Evolutionary conservation across 371 early-diverging fungal species (phyloP).

Genomic region (Lichtheimia ornata): DNA sequence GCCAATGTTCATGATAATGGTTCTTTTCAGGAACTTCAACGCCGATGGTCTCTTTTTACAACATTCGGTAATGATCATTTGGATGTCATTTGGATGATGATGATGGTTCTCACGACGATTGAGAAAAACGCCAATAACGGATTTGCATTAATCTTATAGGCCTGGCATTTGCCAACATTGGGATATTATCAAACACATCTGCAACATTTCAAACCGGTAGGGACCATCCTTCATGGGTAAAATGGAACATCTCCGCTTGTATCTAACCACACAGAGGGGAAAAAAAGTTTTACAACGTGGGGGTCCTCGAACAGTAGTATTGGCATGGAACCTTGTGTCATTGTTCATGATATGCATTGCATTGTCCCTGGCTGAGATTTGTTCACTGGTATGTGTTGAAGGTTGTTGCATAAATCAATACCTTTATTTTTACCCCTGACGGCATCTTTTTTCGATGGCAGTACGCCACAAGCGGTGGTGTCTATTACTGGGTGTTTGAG

Average conservation of each 20-base stretch:
- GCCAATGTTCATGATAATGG: background rate
- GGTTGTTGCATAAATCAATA: background rate
- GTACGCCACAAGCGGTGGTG: conserved; percentile 70
- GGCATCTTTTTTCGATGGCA: background rate
- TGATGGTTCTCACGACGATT: background rate
- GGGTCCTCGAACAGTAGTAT: conserved; percentile 41
- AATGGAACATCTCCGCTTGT: background rate
- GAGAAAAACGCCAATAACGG: background rate
- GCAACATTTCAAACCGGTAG: conserved; percentile 50
- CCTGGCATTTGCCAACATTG: conserved; percentile 47
- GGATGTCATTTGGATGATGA: background rate
- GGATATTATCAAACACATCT: conserved; percentile 44
- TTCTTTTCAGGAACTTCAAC: conserved; percentile 28
- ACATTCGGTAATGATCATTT: conserved; percentile 37
- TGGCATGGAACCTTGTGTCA: conserved; percentile 65
- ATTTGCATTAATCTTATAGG: conserved; percentile 16
- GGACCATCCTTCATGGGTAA: background rate
- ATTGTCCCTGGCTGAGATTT: conserved; percentile 71
- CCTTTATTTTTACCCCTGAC: background rate
- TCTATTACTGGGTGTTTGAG: conserved; percentile 65
- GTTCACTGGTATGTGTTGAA: conserved; percentile 46
- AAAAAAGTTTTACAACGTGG: conserved; percentile 39
- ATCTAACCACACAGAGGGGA: background rate
- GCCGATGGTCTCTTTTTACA: conserved; percentile 39
- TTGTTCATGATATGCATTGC: conserved; percentile 64